These are phyloP conservation scores for Phytophthora podocarpi DNA, from an alignment of 352 stramenopile genomes.

Conservation along the genomic window DNA sequence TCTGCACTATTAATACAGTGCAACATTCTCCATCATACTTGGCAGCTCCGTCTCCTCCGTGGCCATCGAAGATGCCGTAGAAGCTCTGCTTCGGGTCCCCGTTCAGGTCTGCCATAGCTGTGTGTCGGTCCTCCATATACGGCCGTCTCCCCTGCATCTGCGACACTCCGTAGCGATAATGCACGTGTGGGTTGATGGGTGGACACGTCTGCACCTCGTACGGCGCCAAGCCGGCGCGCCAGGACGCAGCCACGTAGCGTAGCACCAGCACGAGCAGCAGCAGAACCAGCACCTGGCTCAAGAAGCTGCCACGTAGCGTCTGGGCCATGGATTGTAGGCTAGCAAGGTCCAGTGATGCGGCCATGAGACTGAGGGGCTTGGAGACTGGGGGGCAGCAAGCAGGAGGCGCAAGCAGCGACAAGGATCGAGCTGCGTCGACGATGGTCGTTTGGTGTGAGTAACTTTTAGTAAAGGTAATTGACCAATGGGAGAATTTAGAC, in stretches of 20 bases:
- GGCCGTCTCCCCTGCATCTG: conserved; percentile 84
- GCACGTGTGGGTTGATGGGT: conserved; percentile 73
- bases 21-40: conserved; percentile 54
- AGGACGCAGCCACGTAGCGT: conserved; percentile 65
- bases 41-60: conserved; percentile 89
- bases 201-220: conserved; percentile 79
- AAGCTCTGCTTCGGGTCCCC: conserved; percentile 86
- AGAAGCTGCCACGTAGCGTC: conserved; percentile 66
- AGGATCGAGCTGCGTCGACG: conserved; percentile 4
- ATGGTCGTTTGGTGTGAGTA: conserved; percentile 11
- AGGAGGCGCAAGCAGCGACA: not conserved
- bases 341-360: conserved; percentile 61
- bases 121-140: conserved; percentile 94
- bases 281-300: conserved; percentile 67
- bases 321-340: conserved; percentile 66
- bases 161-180: conserved; percentile 83
- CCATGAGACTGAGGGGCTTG: conserved; percentile 37
- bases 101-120: conserved; percentile 75
- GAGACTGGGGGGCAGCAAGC: too few relatives aligned
- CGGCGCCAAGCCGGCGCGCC: conserved; percentile 52
- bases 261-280: conserved; percentile 59
- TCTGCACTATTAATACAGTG: not conserved
- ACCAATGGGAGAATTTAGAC: conserved; percentile 14
- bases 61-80: conserved; percentile 94
- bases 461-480: not conserved